Conservation (phyloP, 1,284 basidiomycete species). For the Ganoderma resinaceum region DNA sequence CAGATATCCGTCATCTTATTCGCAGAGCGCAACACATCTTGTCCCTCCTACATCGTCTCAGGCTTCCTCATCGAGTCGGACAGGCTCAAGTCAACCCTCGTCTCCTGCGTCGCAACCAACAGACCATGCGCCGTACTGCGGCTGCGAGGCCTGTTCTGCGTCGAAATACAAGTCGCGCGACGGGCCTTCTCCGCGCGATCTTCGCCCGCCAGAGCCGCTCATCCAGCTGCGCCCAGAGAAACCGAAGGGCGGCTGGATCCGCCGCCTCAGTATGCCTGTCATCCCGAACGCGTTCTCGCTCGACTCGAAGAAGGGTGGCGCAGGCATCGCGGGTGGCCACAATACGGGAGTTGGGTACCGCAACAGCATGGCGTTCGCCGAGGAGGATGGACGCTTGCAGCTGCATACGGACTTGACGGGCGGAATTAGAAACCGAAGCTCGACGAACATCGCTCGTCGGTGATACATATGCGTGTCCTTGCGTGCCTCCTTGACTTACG, state of each 20-base stretch:
- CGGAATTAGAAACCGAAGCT: conserved; percentile 36
- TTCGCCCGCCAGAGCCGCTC: conserved; percentile 51
- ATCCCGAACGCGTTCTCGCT: conserved; percentile 59
- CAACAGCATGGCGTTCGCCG: conserved; percentile 37
- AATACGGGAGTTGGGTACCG: conserved; percentile 29
- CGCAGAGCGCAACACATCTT: conserved; percentile 55
- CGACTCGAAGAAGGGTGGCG: conserved; percentile 44
- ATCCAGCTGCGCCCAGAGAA: conserved; percentile 57
- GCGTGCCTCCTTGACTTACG: not conserved
- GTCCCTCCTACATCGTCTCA: conserved; percentile 43
- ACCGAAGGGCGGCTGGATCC: conserved; percentile 71
- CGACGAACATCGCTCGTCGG: conserved; percentile 38
- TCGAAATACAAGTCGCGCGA: conserved; percentile 51
- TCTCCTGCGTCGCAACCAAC: conserved; percentile 38
- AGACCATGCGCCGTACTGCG: conserved; percentile 64
- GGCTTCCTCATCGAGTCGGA: conserved; percentile 24
- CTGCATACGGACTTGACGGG: conserved; percentile 29
- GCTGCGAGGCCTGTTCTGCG: conserved; percentile 65
- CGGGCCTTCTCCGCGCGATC: conserved; percentile 44
- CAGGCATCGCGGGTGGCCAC: conserved; percentile 30
- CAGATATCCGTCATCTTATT: conserved; percentile 39
- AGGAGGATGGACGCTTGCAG: conserved; percentile 37
- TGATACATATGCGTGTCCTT: conserved; percentile 15
- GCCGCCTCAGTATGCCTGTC: conserved; percentile 78
- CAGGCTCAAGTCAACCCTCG: conserved; percentile 34